These are phyloP conservation scores for Pseudogymnoascus sp. DNA, from an alignment of 2,329 filamentous ascomycete genomes.

Conservation along the genomic window DNA sequence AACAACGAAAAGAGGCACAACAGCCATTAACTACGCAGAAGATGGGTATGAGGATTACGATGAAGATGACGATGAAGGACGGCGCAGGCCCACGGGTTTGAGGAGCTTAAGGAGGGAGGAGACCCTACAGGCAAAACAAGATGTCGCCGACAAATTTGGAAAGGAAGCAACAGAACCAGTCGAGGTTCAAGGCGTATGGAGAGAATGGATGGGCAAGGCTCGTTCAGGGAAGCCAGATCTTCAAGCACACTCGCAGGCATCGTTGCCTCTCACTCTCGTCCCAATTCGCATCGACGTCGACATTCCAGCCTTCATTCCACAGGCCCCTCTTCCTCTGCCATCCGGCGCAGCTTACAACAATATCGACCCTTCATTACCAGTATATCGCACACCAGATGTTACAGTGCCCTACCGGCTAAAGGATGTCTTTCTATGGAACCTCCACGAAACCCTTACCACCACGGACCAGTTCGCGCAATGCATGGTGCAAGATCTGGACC, in stretches of 20 bases:
- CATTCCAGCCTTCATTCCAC: slow-evolving; percentile 66
- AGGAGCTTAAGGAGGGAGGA: slow-evolving; percentile 77
- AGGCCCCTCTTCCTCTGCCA: slow-evolving; percentile 54
- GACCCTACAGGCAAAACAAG: slow-evolving; percentile 50
- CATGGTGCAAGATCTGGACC: slow-evolving; percentile 85
- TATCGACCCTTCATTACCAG: slow-evolving; percentile 63
- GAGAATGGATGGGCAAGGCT: slow-evolving; percentile 87
- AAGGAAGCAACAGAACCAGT: slow-evolving; percentile 75
- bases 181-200: slow-evolving; percentile 80
- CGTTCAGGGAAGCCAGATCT: slow-evolving; percentile 46
- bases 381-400: slow-evolving; percentile 70
- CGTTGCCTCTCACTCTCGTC: slow-evolving; percentile 79
- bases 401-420: slow-evolving; percentile 82
- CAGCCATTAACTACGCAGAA: slow-evolving; percentile 95
- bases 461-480: slow-evolving; percentile 91
- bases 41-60: slow-evolving; percentile 85
- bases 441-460: slow-evolving; percentile 88
- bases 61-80: slow-evolving; percentile 66
- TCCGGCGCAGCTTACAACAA: slow-evolving; percentile 47
- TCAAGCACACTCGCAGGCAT: slow-evolving; percentile 56
- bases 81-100: slow-evolving; percentile 64
- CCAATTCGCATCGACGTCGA: slow-evolving; percentile 96
- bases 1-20: slow-evolving; percentile 95
- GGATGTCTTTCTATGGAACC: slow-evolving; percentile 95
- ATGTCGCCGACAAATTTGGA: slow-evolving; percentile 66